phyloP scores from a whole-genome alignment of 2,329 filamentous ascomycete species.

The Ophiobolus disseminans region DNA sequence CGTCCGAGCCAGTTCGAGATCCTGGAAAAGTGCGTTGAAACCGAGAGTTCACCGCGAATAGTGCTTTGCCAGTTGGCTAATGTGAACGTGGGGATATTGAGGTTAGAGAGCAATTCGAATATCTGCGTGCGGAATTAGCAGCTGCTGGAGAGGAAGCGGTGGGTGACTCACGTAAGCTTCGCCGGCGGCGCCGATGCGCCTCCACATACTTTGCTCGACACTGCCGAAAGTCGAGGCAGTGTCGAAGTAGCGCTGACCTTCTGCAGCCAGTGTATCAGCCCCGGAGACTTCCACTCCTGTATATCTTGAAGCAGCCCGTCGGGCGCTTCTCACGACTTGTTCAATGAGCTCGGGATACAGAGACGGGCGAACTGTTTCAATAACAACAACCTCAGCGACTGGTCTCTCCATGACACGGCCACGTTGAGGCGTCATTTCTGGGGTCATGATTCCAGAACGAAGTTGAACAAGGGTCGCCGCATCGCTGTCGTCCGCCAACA shows the following conservation, averaged over 20 bases:
- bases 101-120: constrained; percentile 50
- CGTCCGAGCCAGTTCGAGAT: constrained; percentile 50
- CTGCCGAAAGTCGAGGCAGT: constrained; percentile 13
- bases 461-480: background rate
- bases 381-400: too few species aligned
- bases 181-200: constrained; percentile 30
- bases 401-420: too few species aligned
- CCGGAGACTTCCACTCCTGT: background rate
- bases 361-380: background rate
- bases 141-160: background rate
- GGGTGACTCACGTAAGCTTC: constrained; percentile 29
- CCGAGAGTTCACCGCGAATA: constrained; percentile 52
- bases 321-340: constrained; percentile 15
- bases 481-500: background rate
- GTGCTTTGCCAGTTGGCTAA: constrained; percentile 58
- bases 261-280: background rate
- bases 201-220: constrained; percentile 7
- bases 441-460: background rate
- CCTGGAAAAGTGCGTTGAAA: constrained; percentile 52
- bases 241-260: constrained; percentile 1
- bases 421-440: background rate
- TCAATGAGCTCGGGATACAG: constrained; percentile 16
- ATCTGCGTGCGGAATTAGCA: constrained; percentile 44
- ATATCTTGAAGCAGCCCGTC: constrained; percentile 1
- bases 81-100: constrained; percentile 48